Evolutionary conservation across 768 basidiomycete species (phyloP), one percentile per base, ranked within the genome.

Genomic region (Boletellus ananas): DNA sequence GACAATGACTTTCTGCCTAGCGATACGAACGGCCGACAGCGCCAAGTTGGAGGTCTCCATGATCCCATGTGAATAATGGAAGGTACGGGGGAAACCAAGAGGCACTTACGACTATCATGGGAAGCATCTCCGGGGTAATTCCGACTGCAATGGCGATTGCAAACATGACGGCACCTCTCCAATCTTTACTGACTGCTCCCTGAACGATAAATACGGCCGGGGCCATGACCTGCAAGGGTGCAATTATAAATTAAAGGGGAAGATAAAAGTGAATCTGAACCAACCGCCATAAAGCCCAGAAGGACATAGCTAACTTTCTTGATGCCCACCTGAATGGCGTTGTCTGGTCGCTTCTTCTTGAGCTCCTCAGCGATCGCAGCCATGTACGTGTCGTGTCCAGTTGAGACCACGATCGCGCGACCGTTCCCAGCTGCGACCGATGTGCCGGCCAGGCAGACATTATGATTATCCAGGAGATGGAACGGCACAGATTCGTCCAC

Each of bases 31-130:
- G 2, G 79, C 79, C 0, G 80, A 81, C 21, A 79, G 73, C 7
- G 82, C 79, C 65, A 84, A 72, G 12, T 82, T 84, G 37, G 83
- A 71, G 3, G 79, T 78, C 57, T 83, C 66, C 33, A 79, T 74
- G 11, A 74, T 76, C 45, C 74, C 68, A 16, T 20, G 16, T 55
- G 18, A 51, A 34, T 3, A 6, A 47, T 29, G 3, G 34, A 49
- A 12, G 12, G 17, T 23, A 16, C 13, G 3, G 14, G 27, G n/a
- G 13, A 27, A 36, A 36, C 5, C 35, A 20, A 31, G 7, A 34
- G 16, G 39, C n/a, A 36, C 65, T 47, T 43, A 67, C 65, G 11
- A 66, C 65, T 52, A 66, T 67, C 65, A 66, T 66, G 23, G 65
- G 65, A 45, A 66, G 62, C 65, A 66, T 66, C 46, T 66, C 65